Base-by-base conservation (phyloP, 2,329 filamentous ascomycete genomes). In the Phyllosticta capitalensis region DNA sequence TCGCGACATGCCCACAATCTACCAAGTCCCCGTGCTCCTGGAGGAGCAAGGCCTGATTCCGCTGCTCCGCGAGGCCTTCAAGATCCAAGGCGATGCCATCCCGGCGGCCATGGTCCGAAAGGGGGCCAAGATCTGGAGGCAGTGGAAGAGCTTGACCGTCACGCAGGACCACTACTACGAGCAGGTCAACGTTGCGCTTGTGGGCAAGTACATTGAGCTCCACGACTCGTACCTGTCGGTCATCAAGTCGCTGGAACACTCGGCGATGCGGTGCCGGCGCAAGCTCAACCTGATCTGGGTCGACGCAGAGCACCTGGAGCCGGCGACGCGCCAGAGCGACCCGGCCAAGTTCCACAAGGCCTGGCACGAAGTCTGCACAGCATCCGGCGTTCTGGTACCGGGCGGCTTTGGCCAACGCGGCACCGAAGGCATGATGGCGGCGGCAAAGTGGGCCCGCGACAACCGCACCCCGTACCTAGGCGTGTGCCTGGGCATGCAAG, bases 1-100 rank as follows among this genome's bases (percentile, higher is more conserved):
- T 10, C 87, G 88, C 66, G 88, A 97, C 72, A 90, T 97, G 74
- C 80, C 86, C 20, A 91, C 91, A 12, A 95, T 89, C 56, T 99
- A 99, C 75, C 92, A 96, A 65, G 92, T 97, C 2, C 94, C 94
- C 0, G 80, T 96, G n/a, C 87, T 97, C 22, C 85, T 97, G 14
- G 83, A 92, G 66, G 81, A 91, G 65, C 90, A 97, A 75, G 83
- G 85, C 22, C 79, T 97, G 1, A 77, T 92, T 9, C 73, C 79
- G 12, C 81, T 84, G n/a, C 78, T 97, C 58, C 80, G 79, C 45
- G 75, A 81, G 19, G 80, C 84, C 19, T 79, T 96, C 30, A 79
- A 81, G 38, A 81, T 96, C 10, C 81, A 88, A 62, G 71, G 76
- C 19, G 68, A 86, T 53, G 66, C 70, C 10, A 79, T 84, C 55